Evolutionary conservation across 495 filamentous ascomycete species (phyloP).

Genomic region (Penicillium bovifimosum): DNA sequence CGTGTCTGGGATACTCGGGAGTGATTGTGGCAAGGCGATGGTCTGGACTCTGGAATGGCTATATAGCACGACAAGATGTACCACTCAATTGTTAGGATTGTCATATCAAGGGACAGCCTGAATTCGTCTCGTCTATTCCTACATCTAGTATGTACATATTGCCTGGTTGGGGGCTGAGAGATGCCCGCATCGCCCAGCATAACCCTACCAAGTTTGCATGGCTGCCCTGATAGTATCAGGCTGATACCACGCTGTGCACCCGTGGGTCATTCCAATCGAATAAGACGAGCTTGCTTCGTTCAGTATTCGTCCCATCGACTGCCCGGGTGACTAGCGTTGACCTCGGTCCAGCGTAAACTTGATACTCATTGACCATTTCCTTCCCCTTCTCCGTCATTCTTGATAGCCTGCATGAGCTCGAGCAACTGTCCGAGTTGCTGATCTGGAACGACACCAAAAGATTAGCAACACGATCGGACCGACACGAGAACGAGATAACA

Average conservation of each 20-base stretch:
- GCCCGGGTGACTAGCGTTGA: neutral
- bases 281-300: neutral
- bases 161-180: neutral
- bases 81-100: neutral
- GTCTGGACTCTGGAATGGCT: no score
- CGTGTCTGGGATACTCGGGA: neutral
- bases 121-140: slow-evolving; percentile 12
- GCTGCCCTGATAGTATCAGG: neutral
- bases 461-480: slow-evolving; percentile 8
- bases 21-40: neutral
- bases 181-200: slow-evolving; percentile 18
- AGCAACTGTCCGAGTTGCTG: slow-evolving; percentile 91
- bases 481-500: neutral
- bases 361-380: slow-evolving; percentile 16
- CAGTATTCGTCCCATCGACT: neutral
- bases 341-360: neutral
- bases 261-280: neutral
- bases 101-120: neutral
- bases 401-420: slow-evolving; percentile 87
- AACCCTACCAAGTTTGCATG: neutral
- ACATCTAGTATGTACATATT: slow-evolving; percentile 13
- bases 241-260: neutral
- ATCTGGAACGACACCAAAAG: slow-evolving; percentile 46
- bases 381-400: slow-evolving; percentile 14
- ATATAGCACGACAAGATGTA: neutral